phyloP scores from a whole-genome alignment of 805 yeast genomes.

The Candida taoyuanica region DNA sequence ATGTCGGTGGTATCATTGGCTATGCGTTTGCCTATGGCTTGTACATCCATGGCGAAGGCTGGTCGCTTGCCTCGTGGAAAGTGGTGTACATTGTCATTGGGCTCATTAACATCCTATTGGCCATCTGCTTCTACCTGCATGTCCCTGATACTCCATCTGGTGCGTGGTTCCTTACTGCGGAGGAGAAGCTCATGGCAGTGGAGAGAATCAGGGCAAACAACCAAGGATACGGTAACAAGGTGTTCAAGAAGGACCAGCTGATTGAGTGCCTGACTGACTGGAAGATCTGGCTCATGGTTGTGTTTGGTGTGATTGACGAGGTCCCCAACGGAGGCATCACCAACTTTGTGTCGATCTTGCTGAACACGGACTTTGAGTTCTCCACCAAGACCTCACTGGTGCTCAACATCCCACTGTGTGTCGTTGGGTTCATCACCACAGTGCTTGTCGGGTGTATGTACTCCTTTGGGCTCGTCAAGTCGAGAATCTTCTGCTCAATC shows the following conservation, averaged over 20 bases:
- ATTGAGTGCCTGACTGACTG: constrained; percentile 46
- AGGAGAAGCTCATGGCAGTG: constrained; percentile 44
- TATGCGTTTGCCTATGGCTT: constrained; percentile 54
- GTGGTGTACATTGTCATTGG: constrained; percentile 58
- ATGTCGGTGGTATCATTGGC: constrained; percentile 45
- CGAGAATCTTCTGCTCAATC: constrained; percentile 24
- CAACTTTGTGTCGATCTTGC: constrained; percentile 19
- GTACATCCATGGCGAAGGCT: constrained; percentile 33
- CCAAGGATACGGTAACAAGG: constrained; percentile 54
- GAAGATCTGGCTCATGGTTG: constrained; percentile 45
- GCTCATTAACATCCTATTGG: constrained; percentile 47
- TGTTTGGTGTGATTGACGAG: constrained; percentile 36
- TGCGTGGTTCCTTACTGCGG: constrained; percentile 43
- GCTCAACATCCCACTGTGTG: constrained; percentile 34
- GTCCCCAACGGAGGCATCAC: constrained; percentile 49
- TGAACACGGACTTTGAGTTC: constrained; percentile 16
- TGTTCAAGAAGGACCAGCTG: constrained; percentile 51
- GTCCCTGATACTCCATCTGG: constrained; percentile 53
- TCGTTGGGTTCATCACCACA: constrained; percentile 27
- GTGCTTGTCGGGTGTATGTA: constrained; percentile 26
- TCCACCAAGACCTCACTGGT: constrained; percentile 9
- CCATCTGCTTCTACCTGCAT: constrained; percentile 41
- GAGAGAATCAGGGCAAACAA: constrained; percentile 50
- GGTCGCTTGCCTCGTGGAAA: constrained; percentile 53
- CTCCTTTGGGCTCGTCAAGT: constrained; percentile 14